phyloP scores from a whole-genome alignment of 2,329 filamentous ascomycete species.

The Diplodia scrobiculata region DNA sequence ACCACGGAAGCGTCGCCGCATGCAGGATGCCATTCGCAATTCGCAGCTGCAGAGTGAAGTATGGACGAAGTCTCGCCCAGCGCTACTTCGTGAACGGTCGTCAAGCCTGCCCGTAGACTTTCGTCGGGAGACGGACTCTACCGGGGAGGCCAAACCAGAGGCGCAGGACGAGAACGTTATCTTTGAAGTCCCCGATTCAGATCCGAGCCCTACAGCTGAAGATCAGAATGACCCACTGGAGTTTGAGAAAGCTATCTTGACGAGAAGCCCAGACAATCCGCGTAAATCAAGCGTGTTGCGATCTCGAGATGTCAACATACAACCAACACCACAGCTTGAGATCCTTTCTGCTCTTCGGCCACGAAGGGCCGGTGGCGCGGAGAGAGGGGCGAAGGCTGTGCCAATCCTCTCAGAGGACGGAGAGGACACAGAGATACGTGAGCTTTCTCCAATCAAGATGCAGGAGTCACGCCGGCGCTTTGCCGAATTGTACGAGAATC shows the following conservation, averaged over 20 bases:
- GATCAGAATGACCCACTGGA: not conserved
- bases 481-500: slow-evolving; percentile 12
- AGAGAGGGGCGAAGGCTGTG: slow-evolving; percentile 21
- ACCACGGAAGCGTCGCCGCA: slow-evolving; percentile 36
- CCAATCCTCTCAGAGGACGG: slow-evolving; percentile 25
- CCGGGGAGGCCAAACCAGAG: not conserved
- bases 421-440: slow-evolving; percentile 16
- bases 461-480: slow-evolving; percentile 25
- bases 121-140: slow-evolving; percentile 30
- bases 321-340: not conserved
- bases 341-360: not conserved
- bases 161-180: not conserved
- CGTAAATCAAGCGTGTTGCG: slow-evolving; percentile 10
- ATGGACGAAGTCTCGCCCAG: slow-evolving; percentile 26
- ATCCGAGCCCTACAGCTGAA: not conserved
- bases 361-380: not conserved
- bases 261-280: slow-evolving; percentile 5
- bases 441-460: slow-evolving; percentile 16
- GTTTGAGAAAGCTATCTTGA: not conserved
- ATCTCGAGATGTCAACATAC: slow-evolving; percentile 8
- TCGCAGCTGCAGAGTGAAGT: slow-evolving; percentile 19
- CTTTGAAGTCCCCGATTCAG: slow-evolving; percentile 6
- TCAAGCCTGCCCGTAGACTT: slow-evolving; percentile 36
- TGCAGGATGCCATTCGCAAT: slow-evolving; percentile 14
- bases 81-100: slow-evolving; percentile 37